Evolutionary conservation across 2,329 filamentous ascomycete species (phyloP).

Genomic region (Septoria linicola): DNA sequence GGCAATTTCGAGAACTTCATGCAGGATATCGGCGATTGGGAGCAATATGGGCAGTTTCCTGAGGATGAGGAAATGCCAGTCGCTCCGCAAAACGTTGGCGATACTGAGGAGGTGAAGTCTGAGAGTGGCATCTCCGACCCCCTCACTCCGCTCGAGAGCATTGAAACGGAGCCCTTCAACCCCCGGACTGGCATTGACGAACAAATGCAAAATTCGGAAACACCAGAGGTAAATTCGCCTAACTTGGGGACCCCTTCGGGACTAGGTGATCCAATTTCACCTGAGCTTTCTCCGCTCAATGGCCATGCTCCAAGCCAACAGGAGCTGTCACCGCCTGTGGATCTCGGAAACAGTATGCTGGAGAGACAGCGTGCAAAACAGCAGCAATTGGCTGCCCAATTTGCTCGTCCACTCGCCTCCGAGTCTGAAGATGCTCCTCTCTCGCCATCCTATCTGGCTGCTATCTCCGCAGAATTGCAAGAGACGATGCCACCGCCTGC

Average conservation of each 20-base stretch:
- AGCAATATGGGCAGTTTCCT: neutral
- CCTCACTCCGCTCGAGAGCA: neutral
- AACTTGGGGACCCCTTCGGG: neutral
- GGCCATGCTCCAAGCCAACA: neutral
- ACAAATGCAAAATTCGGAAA: neutral
- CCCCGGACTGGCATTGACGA: neutral
- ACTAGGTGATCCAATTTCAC: too few species aligned
- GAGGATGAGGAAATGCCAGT: neutral
- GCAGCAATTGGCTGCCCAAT: neutral
- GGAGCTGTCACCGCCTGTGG: neutral
- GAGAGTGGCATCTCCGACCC: neutral
- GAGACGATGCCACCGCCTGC: conserved; percentile 6
- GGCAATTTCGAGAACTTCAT: neutral
- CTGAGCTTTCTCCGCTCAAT: neutral
- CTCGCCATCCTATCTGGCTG: neutral
- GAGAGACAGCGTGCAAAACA: neutral
- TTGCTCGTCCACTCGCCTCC: neutral
- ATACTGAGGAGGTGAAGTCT: neutral
- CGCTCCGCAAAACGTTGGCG: neutral
- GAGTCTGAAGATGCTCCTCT: neutral
- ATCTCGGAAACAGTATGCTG: neutral
- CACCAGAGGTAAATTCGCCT: neutral
- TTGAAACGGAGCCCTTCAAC: neutral
- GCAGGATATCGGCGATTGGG: neutral
- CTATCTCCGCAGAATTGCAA: neutral